These are phyloP conservation scores for Kandelia obovata DNA, from an alignment of 345 rosid species.

Conservation along the genomic window DNA sequence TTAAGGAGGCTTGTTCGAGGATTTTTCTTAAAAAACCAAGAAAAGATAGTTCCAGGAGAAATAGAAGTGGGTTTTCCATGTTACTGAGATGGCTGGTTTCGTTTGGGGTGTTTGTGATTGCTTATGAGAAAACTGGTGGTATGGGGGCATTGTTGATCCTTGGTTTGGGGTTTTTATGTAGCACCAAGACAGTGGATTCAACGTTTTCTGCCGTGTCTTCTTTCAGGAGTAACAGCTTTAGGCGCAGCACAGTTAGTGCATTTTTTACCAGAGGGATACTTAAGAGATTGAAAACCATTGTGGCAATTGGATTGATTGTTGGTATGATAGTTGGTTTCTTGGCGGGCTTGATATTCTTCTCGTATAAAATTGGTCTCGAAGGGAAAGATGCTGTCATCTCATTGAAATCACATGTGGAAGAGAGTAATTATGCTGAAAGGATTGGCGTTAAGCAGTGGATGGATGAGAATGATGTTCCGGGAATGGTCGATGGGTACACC, in stretches of 20 bases:
- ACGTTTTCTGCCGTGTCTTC: constrained; percentile 69
- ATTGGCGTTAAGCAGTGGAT: constrained; percentile 84
- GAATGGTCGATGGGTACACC: constrained; percentile 74
- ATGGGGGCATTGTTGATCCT: constrained; percentile 66
- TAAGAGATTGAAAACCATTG: constrained; percentile 64
- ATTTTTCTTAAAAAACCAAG: constrained; percentile 54
- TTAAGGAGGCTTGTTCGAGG: constrained; percentile 56
- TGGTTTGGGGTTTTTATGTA: constrained; percentile 57
- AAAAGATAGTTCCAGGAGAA: constrained; percentile 29
- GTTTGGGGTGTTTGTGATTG: constrained; percentile 71
- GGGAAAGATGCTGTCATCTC: constrained; percentile 86
- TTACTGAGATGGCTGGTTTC: constrained; percentile 72
- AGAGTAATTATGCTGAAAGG: constrained; percentile 86
- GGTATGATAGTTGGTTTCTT: constrained; percentile 71
- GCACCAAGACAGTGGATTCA: constrained; percentile 58
- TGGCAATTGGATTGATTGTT: constrained; percentile 82
- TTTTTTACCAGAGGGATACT: constrained; percentile 76
- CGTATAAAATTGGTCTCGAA: constrained; percentile 89
- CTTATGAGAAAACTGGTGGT: constrained; percentile 66
- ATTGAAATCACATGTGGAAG: constrained; percentile 71
- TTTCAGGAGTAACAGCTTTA: constrained; percentile 60
- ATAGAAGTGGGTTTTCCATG: constrained; percentile 62
- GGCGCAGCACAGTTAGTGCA: constrained; percentile 50
- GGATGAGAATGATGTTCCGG: constrained; percentile 92
- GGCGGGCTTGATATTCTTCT: constrained; percentile 69